Percentiles rank a stretch among this genome's conserved stretches.
These are phyloP conservation scores for Candida orba DNA, from an alignment of 805 yeast genomes.

Conservation along the genomic window DNA sequence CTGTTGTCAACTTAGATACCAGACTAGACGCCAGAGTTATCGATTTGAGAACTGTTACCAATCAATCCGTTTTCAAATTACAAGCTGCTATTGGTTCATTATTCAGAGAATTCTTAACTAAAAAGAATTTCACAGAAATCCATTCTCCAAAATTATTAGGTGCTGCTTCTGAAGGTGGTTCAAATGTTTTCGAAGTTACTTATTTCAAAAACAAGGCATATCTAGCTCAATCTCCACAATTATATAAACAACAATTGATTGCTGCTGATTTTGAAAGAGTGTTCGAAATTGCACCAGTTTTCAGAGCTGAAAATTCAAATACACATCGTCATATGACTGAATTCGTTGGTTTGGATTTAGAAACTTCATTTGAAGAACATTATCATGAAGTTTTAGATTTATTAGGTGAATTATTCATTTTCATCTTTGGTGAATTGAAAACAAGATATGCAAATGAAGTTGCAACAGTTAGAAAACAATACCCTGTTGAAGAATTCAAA, in stretches of 20 bases:
- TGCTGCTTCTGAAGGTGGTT: slow-evolving; percentile 96
- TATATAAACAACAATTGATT: slow-evolving; percentile 95
- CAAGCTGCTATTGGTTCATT: slow-evolving; percentile 83
- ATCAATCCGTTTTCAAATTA: slow-evolving; percentile 94
- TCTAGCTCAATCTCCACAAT: slow-evolving; percentile 97
- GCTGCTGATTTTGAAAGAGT: slow-evolving; percentile 97
- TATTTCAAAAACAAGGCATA: slow-evolving; percentile 91
- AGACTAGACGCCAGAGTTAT: slow-evolving; percentile 92
- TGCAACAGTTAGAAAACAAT: slow-evolving; percentile 85
- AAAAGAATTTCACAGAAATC: slow-evolving; percentile 73
- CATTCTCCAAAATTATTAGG: slow-evolving; percentile 96
- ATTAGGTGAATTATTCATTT: slow-evolving; percentile 69
- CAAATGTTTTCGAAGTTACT: slow-evolving; percentile 89
- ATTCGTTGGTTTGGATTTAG: slow-evolving; percentile 94
- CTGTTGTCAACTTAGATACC: slow-evolving; percentile 93
- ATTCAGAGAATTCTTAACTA: slow-evolving; percentile 79
- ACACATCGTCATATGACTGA: slow-evolving; percentile 99
- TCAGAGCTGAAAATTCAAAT: slow-evolving; percentile 98
- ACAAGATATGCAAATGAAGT: slow-evolving; percentile 75
- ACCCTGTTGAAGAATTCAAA: slow-evolving; percentile 96
- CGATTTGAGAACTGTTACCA: slow-evolving; percentile 93
- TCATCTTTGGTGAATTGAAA: slow-evolving; percentile 81
- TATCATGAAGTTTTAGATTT: slow-evolving; percentile 81
- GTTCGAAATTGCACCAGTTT: slow-evolving; percentile 94
- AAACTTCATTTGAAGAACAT: slow-evolving; percentile 97